A percentile compares a stretch with the other conserved stretches of the same genome.
phyloP scores from a whole-genome alignment of 306 rosid genomes.

The Cicer arietinum region DNA sequence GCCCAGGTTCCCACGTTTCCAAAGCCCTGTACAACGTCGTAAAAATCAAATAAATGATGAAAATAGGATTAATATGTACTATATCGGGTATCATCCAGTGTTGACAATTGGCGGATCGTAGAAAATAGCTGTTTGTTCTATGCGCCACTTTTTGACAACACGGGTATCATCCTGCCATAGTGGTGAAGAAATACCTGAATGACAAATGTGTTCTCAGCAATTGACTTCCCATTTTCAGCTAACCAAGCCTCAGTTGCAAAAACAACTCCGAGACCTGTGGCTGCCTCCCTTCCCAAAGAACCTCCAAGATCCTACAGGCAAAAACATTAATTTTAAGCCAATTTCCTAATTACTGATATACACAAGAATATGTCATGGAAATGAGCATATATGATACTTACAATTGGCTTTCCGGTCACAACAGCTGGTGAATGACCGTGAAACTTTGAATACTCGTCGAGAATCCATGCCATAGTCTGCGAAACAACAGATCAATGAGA shows the following conservation, averaged over 20 bases:
- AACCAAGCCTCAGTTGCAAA: conserved; percentile 73
- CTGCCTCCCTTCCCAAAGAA: conserved; percentile 78
- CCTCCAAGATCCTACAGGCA: conserved; percentile 74
- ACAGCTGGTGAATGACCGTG: conserved; percentile 83
- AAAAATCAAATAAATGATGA: conserved; percentile 22
- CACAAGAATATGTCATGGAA: not conserved
- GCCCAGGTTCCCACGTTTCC: conserved; percentile 87
- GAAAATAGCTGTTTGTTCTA: too few relatives aligned
- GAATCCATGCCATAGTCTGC: conserved; percentile 92
- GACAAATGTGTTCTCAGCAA: conserved; percentile 57
- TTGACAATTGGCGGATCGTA: too few relatives aligned
- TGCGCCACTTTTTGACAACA: too few relatives aligned
- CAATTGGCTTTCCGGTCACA: conserved; percentile 80
- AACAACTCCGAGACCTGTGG: conserved; percentile 72
- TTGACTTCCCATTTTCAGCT: conserved; percentile 65
- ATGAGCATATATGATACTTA: conserved; percentile 41
- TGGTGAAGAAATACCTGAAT: conserved; percentile 59
- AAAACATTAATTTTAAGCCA: conserved; percentile 7
- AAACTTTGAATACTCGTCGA: conserved; percentile 83
- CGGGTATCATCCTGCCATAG: conserved; percentile 1
- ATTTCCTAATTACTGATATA: conserved; percentile 6
- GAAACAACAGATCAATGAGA: conserved; percentile 23
- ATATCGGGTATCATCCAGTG: not conserved
- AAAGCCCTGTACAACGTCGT: conserved; percentile 56
- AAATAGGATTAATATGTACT: not conserved